phyloP scores from a whole-genome alignment of 805 yeast species.

The Dipodascopsis uninucleata region DNA sequence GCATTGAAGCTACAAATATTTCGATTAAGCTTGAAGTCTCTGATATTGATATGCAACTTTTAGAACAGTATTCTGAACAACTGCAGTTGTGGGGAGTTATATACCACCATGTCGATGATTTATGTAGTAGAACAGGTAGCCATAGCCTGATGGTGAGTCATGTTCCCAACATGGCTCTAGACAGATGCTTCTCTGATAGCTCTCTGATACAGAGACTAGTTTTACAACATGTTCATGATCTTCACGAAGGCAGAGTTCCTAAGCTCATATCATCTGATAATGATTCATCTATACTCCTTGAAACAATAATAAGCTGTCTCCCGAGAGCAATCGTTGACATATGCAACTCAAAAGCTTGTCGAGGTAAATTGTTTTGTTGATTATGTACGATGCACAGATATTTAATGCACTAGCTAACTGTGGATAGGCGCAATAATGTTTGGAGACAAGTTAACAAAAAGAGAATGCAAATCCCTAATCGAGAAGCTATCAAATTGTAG shows the following conservation, averaged over 20 bases:
- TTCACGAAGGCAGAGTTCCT: conserved; percentile 8
- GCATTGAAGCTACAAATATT: conserved; percentile 20
- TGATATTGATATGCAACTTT: conserved; percentile 34
- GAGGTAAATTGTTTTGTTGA: conserved; percentile 14
- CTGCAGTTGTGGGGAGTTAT: conserved; percentile 45
- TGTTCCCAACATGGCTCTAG: conserved; percentile 45
- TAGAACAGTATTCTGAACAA: conserved; percentile 7
- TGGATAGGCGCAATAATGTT: conserved; percentile 57
- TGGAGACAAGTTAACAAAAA: conserved; percentile 49
- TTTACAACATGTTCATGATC: conserved; percentile 9
- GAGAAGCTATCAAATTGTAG: conserved; percentile 45
- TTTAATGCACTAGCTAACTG: neutral
- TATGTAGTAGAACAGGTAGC: no score
- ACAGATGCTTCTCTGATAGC: conserved; percentile 31
- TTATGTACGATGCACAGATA: neutral
- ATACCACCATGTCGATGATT: conserved; percentile 19
- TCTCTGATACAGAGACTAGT: conserved; percentile 4
- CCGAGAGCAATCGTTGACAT: conserved; percentile 43
- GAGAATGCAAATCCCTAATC: conserved; percentile 48
- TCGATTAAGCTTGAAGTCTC: conserved; percentile 27
- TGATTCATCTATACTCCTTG: neutral
- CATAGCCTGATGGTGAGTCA: conserved; percentile 42
- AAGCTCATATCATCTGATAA: neutral
- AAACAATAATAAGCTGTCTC: conserved; percentile 3
- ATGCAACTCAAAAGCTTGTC: conserved; percentile 42